Evolutionary conservation across 495 filamentous ascomycete genomes (phyloP), one percentile per base, ranked within the genome.

Genomic region (Cudoniella acicularis): DNA sequence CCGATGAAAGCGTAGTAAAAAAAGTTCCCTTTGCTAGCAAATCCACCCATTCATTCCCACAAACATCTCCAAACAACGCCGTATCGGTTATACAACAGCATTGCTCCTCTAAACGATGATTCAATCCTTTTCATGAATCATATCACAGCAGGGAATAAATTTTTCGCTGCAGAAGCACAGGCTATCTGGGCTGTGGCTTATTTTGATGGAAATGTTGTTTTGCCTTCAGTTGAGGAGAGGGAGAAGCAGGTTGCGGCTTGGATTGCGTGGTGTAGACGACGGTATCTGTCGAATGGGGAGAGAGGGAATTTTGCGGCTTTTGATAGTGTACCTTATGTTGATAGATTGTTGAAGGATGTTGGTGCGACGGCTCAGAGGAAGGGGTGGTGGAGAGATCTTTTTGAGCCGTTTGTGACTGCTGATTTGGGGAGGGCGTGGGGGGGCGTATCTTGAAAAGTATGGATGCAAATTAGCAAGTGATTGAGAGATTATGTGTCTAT

Each of bases 51-150:
- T 13, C 62, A 68, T 55, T 65, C 61, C 50, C 53, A 63, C 41
- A 66, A 68, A 60, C 49, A 48, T 9, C 41, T 36, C 22, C 60
- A 52, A 1, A 57, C 57, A 20, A 71, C 73, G 23, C 71, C 75
- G 9, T 74, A 68, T 52, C 68, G 75, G 10, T 59, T 78, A 2
- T 76, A 77, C 57, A 66, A 73, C 23, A 55, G 58, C 10, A 74
- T 75, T 23, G 71, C 66, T 21, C 70, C 74, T 3, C 52, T 73
- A n/a, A 22, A 65, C 10, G 74, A 77, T 62, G 57, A 64, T 25
- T 74, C 71, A 20, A 77, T 79, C 40, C 68, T 66, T 17, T 77
- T 80, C 55, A 60, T 80, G 18, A 70, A 75, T n/a, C 57, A 71
- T 27, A 47, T 66, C 16, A 40, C 59, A 9, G 51, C 73, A 10